Base-by-base conservation (phyloP, 192 early-diverging fungal genomes). In the Coemansia asiatica region DNA sequence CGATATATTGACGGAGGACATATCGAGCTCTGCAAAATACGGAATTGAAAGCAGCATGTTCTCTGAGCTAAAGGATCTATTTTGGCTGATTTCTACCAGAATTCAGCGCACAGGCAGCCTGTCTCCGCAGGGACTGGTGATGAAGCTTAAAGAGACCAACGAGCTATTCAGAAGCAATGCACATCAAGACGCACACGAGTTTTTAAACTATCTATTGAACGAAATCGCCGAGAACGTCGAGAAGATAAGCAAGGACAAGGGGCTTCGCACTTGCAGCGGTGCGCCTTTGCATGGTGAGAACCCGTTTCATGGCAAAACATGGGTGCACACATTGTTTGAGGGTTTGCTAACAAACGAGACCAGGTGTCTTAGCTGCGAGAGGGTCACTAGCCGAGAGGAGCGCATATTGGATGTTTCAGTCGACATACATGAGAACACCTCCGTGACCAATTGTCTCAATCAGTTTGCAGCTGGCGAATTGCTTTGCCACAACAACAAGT, bases 151-250 rank as follows among this genome's bases (percentile, higher is more conserved):
- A 69, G 91, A 92, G 64, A 90, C 93, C 60, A 98, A 98, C 79
- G 95, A 96, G 72, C 72, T 96, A 19, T 99, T 98, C 69, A 87
- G 92, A 50, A 89, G 90, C 66, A 95, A 91, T 26, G 90, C 90
- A 84, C 97, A 99, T 72, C 97, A 99, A 74, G 97, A 99, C 75
- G 96, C 95, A 0, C 97, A 99, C 73, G 97, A 99, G 79, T 95
- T 98, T 70, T 81, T 99, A 35, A 98, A 97, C 84, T 98, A 90
- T 72, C 63, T 94, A 15, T 81, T 99, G 19, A 97, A 98, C 72
- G 88, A 90, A 16, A 92, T 99, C 58, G 89, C 88, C 13, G 97
- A 99, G 64, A 91, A 91, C 67, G 88, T 93, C 6, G 82, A 84
- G 40, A 84, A 81, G 26, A 90, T 90, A 49, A 63, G 83, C 62